Percentiles rank a stretch among this genome's conserved stretches.
These are phyloP conservation scores for Exophiala phaeomuriformis DNA, from an alignment of 2,329 filamentous ascomycete genomes.

Conservation along the genomic window DNA sequence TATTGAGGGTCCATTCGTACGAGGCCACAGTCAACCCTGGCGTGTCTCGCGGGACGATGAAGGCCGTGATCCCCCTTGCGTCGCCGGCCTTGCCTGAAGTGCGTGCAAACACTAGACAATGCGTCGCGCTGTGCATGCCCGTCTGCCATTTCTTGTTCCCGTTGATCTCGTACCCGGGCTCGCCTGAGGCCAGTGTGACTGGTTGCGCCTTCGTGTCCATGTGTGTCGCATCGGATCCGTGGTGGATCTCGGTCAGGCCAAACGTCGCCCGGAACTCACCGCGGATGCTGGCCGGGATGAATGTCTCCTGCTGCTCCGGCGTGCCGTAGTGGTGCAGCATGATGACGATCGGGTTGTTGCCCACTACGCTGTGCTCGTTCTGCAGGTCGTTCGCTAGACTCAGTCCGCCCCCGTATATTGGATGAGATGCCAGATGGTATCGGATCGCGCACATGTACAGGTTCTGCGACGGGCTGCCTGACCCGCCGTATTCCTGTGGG, in stretches of 20 bases:
- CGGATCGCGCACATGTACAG: slow-evolving; percentile 58
- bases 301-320: slow-evolving; percentile 46
- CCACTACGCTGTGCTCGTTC: slow-evolving; percentile 56
- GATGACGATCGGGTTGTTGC: slow-evolving; percentile 56
- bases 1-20: slow-evolving; percentile 60
- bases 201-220: slow-evolving; percentile 50
- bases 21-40: slow-evolving; percentile 49
- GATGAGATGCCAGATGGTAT: slow-evolving; percentile 52
- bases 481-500: slow-evolving; percentile 50
- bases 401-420: slow-evolving; percentile 42
- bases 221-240: slow-evolving; percentile 57
- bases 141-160: slow-evolving; percentile 61
- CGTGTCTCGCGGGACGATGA: slow-evolving; percentile 49
- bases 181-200: slow-evolving; percentile 35
- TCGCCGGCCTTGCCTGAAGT: slow-evolving; percentile 49
- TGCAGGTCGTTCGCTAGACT: slow-evolving; percentile 58
- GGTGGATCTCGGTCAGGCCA: slow-evolving; percentile 55
- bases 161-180: slow-evolving; percentile 47
- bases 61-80: slow-evolving; percentile 53
- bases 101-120: slow-evolving; percentile 56
- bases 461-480: slow-evolving; percentile 45
- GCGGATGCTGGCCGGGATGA: slow-evolving; percentile 48
- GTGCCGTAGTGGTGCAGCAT: slow-evolving; percentile 57
- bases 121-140: slow-evolving; percentile 55
- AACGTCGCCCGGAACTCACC: slow-evolving; percentile 54